Percentiles rank a stretch among this genome's conserved stretches.
Evolutionary conservation across 108 stramenopile genomes (phyloP).

Genomic region (Conticribra weissflogii): DNA sequence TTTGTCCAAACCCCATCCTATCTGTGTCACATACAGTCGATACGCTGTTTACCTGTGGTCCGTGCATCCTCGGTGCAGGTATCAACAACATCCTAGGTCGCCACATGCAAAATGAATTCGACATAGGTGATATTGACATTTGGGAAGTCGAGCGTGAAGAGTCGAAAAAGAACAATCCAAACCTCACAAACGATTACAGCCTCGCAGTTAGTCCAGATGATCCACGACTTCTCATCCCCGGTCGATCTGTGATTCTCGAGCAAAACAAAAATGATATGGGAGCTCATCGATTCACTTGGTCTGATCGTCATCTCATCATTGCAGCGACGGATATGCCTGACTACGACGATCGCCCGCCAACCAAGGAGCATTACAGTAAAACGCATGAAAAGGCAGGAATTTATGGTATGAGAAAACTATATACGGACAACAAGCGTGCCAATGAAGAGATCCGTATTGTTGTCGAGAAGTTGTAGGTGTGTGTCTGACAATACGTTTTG

Average conservation of each 20-base stretch:
- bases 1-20: conserved; percentile 75
- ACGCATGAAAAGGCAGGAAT: conserved; percentile 48
- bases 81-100: conserved; percentile 80
- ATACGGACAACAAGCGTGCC: conserved; percentile 47
- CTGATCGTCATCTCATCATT: conserved; percentile 81
- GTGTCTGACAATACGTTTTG: too few relatives aligned
- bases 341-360: conserved; percentile 73
- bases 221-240: conserved; percentile 59
- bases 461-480: conserved; percentile 36
- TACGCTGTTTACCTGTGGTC: conserved; percentile 81
- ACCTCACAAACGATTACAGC: conserved; percentile 18
- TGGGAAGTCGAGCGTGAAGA: conserved; percentile 46
- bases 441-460: conserved; percentile 64
- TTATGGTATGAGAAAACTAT: conserved; percentile 58
- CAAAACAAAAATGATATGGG: conserved; percentile 91
- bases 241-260: conserved; percentile 73
- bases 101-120: conserved; percentile 71
- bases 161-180: conserved; percentile 37
- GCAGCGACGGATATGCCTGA: conserved; percentile 89
- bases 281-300: conserved; percentile 83
- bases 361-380: conserved; percentile 51
- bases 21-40: conserved; percentile 76
- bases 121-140: conserved; percentile 68
- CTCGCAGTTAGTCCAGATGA: conserved; percentile 29
- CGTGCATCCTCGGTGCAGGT: conserved; percentile 76